Evolutionary conservation across 2,329 filamentous ascomycete genomes (phyloP).

Genomic region (Aspergillus novofumigatus): DNA sequence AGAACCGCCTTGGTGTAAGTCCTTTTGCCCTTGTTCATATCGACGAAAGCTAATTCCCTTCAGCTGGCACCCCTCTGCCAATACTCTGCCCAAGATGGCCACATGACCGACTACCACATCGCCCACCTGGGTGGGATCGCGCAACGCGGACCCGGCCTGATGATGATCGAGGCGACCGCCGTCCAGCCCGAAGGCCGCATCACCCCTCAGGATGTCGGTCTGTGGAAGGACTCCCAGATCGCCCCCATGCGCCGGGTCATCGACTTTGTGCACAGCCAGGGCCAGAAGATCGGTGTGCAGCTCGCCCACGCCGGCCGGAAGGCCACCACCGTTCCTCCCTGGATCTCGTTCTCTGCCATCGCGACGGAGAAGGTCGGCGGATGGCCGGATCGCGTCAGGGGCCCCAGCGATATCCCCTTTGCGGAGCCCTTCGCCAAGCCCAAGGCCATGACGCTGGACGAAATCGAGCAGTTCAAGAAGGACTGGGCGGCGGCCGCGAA

Average conservation of each 20-base stretch:
- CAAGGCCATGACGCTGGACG: conserved; percentile 62
- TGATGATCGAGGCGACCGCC: conserved; percentile 73
- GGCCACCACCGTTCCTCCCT: conserved; percentile 54
- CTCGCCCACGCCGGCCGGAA: conserved; percentile 73
- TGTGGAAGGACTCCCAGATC: conserved; percentile 84
- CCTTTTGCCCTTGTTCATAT: not conserved
- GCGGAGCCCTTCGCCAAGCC: conserved; percentile 58
- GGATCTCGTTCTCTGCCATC: conserved; percentile 28
- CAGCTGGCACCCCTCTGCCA: conserved; percentile 61
- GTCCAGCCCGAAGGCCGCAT: conserved; percentile 76
- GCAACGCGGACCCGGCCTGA: conserved; percentile 67
- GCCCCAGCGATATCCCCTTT: conserved; percentile 59
- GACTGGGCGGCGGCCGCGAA: conserved; percentile 58
- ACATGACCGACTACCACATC: conserved; percentile 75
- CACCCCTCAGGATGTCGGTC: conserved; percentile 56
- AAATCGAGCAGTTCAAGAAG: conserved; percentile 63
- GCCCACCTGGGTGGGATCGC: conserved; percentile 78
- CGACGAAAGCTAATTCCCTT: not conserved
- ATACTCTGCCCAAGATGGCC: conserved; percentile 64
- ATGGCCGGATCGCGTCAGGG: conserved; percentile 53
- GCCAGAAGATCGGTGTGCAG: conserved; percentile 73
- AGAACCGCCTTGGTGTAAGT: conserved; percentile 38
- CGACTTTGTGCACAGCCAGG: conserved; percentile 76
- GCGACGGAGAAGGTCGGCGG: conserved; percentile 52
- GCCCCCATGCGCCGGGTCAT: conserved; percentile 62